Evolutionary conservation across 129 eudicot species (phyloP), one percentile per base, ranked within the genome.

Genomic region (Apium graveolens): DNA sequence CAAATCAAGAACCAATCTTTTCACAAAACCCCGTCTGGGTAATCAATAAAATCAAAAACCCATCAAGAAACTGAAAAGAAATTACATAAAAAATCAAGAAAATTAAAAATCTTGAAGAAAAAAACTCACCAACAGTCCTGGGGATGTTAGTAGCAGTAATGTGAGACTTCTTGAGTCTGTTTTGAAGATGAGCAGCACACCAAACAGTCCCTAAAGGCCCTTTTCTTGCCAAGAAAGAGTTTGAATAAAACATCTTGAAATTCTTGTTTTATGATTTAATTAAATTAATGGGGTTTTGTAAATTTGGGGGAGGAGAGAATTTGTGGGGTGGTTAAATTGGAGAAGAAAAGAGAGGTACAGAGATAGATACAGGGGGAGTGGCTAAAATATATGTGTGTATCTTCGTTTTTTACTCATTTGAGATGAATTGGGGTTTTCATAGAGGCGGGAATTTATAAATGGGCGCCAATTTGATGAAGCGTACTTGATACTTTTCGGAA

Each of bases 141-240:
- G 93, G 85, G 79, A 96, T 88, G 44, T 96, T 82, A 49, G 97
- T 86, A 83, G 91, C 80, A 70, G 85, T 75, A 73, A 88, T 88
- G 31, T 92, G 95, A 21, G 96, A 81, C 80, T 96, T 96, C 84
- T 81, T 87, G 87, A 92, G 97, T 31, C 76, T 87, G 87, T 83
- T 84, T 71, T 92, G 96, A 39, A 96, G 87, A 89, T 96, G 97
- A 29, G 97, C 97, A 5, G 97, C 98, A 75, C 92, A 88, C 99
- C 97, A 96, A 37, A 92, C 97, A 0, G 97, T 92, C 10, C 97
- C 97, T 55, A 92, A 78, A 0, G 98, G 98, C 39, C 97, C 98
- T 69, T 95, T 95, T 79, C 86, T 82, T 7, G 98, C 98, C 84
- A 95, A 89, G 75, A 90, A 78, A 17, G 94, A 86, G 69, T 91